Conservation (phyloP, 192 early-diverging fungal genomes). For the Entomortierella parvispora region DNA sequence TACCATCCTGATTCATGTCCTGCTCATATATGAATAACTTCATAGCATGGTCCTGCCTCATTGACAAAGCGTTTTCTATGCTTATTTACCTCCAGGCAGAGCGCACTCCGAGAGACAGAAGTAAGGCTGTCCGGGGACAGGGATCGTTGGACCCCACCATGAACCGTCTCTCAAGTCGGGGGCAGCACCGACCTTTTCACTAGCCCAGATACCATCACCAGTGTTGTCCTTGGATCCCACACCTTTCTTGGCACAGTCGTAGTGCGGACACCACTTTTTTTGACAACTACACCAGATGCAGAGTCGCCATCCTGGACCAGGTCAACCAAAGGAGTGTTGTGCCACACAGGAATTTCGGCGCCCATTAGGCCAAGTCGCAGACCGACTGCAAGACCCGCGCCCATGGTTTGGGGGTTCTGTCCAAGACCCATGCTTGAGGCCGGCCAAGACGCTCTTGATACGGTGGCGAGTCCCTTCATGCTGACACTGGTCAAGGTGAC, state of each 20-base stretch:
- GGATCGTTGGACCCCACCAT: conserved; percentile 22
- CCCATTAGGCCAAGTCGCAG: conserved; percentile 11
- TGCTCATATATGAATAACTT: conserved; percentile 16
- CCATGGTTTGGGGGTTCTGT: conserved; percentile 14
- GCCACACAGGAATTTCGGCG: conserved; percentile 9
- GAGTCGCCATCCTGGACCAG: conserved; percentile 9
- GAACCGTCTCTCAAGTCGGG: conserved; percentile 13
- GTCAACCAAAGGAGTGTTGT: conserved; percentile 15
- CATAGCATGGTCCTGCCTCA: conserved; percentile 11
- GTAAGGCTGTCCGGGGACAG: conserved; percentile 12
- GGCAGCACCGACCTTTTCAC: conserved; percentile 11
- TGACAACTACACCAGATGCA: conserved; percentile 4
- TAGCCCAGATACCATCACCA: conserved; percentile 16
- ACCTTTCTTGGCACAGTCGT: not conserved
- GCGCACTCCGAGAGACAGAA: conserved; percentile 18
- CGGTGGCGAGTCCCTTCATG: conserved; percentile 10
- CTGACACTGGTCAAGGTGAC: conserved; percentile 8
- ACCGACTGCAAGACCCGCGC: conserved; percentile 6
- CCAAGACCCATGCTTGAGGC: not conserved
- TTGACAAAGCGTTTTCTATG: conserved; percentile 22
- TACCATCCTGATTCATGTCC: not conserved
- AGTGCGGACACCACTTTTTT: conserved; percentile 8
- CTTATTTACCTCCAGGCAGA: conserved; percentile 19
- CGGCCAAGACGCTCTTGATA: not conserved
- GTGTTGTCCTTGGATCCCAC: conserved; percentile 17